Percentiles rank a stretch among this genome's conserved stretches.
Conservation (phyloP, 2,329 filamentous ascomycete species). For the Xylaria arbuscula region DNA sequence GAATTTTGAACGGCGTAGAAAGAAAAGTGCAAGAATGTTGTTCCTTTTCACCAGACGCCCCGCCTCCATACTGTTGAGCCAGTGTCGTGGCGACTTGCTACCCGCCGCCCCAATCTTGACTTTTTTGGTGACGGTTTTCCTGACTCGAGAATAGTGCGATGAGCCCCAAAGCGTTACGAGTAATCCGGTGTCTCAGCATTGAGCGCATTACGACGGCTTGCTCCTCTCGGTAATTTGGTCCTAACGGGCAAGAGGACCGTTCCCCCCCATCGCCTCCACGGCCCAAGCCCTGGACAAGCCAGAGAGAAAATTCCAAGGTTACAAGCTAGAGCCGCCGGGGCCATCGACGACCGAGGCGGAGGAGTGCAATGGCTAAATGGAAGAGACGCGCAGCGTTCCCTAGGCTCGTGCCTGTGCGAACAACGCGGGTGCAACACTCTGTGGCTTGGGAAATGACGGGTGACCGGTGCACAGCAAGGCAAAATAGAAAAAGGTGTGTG, state of each 20-base stretch:
- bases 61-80: slow-evolving; percentile 24
- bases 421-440: slow-evolving; percentile 31
- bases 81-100: slow-evolving; percentile 36
- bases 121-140: slow-evolving; percentile 32
- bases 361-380: slow-evolving; percentile 36
- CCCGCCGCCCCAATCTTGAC: slow-evolving; percentile 31
- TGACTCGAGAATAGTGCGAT: slow-evolving; percentile 27
- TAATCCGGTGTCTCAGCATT: slow-evolving; percentile 30
- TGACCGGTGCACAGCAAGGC: slow-evolving; percentile 26
- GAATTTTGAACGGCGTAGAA: slow-evolving; percentile 21
- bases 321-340: slow-evolving; percentile 24
- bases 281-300: slow-evolving; percentile 35
- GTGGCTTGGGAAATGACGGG: slow-evolving; percentile 22
- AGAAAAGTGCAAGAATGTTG: slow-evolving; percentile 24
- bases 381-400: slow-evolving; percentile 28
- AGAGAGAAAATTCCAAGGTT: slow-evolving; percentile 31
- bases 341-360: slow-evolving; percentile 29
- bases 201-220: slow-evolving; percentile 28
- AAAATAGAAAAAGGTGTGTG: slow-evolving; percentile 26
- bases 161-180: slow-evolving; percentile 27
- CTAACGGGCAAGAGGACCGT: slow-evolving; percentile 36
- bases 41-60: slow-evolving; percentile 11
- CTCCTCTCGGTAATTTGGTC: slow-evolving; percentile 37
- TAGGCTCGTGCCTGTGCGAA: slow-evolving; percentile 20
- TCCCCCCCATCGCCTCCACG: slow-evolving; percentile 39